Evolutionary conservation across 2,329 filamentous ascomycete species (phyloP).

Genomic region (Tolypocladium cylindrosporum): DNA sequence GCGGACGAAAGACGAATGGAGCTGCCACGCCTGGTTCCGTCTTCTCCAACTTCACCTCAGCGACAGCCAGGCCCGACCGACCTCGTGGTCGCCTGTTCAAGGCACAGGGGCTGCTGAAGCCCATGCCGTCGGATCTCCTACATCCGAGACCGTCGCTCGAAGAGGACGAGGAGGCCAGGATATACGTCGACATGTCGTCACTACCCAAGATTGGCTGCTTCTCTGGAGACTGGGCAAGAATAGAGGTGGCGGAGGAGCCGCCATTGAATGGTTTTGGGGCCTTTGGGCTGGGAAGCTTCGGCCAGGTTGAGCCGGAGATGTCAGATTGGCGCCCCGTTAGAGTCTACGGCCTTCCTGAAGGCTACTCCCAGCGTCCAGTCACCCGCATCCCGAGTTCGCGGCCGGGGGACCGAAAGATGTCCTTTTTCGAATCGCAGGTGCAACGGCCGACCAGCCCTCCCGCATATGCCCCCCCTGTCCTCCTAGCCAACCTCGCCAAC

Average conservation of each 20-base stretch:
- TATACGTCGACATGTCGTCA: slow-evolving; percentile 83
- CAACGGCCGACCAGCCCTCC: slow-evolving; percentile 46
- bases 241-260: slow-evolving; percentile 70
- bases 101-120: slow-evolving; percentile 62
- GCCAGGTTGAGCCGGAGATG: slow-evolving; percentile 42
- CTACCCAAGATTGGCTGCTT: slow-evolving; percentile 90
- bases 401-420: slow-evolving; percentile 40
- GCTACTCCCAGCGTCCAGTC: slow-evolving; percentile 50
- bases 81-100: slow-evolving; percentile 74
- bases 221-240: slow-evolving; percentile 89
- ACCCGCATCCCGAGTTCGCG: slow-evolving; percentile 50
- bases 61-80: slow-evolving; percentile 65
- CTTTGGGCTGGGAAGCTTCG: slow-evolving; percentile 58
- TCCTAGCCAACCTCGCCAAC: slow-evolving; percentile 76
- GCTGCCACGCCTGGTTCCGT: slow-evolving; percentile 78
- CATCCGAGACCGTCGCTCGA: slow-evolving; percentile 68
- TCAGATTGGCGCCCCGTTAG: slow-evolving; percentile 71
- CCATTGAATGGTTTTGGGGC: slow-evolving; percentile 55
- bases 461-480: slow-evolving; percentile 72
- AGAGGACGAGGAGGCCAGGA: slow-evolving; percentile 80
- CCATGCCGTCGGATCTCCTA: slow-evolving; percentile 67
- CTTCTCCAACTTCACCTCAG: slow-evolving; percentile 78
- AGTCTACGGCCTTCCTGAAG: slow-evolving; percentile 81
- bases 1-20: slow-evolving; percentile 57
- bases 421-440: slow-evolving; percentile 61